Percentiles rank a stretch among this genome's conserved stretches.
Evolutionary conservation across 768 basidiomycete species (phyloP).

Genomic region (Panaeolus cyanescens): DNA sequence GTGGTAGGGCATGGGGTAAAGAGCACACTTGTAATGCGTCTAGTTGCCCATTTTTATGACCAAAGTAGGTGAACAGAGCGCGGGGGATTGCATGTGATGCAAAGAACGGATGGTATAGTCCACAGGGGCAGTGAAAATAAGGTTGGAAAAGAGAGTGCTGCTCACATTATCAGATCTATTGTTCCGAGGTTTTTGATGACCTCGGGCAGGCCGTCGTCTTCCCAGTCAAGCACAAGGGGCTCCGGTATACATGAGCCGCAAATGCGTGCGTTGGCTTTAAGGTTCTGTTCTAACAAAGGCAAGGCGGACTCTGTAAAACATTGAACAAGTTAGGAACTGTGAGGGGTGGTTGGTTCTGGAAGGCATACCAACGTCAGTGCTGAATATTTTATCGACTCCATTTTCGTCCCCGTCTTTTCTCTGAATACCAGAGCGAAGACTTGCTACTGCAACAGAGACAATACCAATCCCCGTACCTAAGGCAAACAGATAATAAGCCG

Average conservation of each 20-base stretch:
- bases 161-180: slow-evolving; percentile 74
- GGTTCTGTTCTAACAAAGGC: slow-evolving; percentile 74
- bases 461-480: slow-evolving; percentile 89
- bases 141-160: slow-evolving; percentile 10
- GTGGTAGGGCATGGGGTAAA: neutral
- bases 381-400: slow-evolving; percentile 27
- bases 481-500: neutral
- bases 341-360: neutral
- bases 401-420: slow-evolving; percentile 6
- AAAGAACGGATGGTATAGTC: too few species aligned
- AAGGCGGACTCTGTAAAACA: slow-evolving; percentile 69
- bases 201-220: slow-evolving; percentile 54
- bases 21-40: too few species aligned
- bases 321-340: neutral
- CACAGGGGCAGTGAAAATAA: neutral
- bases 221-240: slow-evolving; percentile 72
- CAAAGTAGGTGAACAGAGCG: neutral
- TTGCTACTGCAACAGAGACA: slow-evolving; percentile 66
- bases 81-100: neutral
- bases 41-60: too few species aligned
- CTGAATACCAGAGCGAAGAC: slow-evolving; percentile 44
- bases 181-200: slow-evolving; percentile 37
- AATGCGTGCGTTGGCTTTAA: slow-evolving; percentile 43
- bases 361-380: slow-evolving; percentile 76
- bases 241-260: slow-evolving; percentile 32